Evolutionary conservation across 1,284 basidiomycete genomes (phyloP).

Genomic region (Hypsizygus ulmarius): DNA sequence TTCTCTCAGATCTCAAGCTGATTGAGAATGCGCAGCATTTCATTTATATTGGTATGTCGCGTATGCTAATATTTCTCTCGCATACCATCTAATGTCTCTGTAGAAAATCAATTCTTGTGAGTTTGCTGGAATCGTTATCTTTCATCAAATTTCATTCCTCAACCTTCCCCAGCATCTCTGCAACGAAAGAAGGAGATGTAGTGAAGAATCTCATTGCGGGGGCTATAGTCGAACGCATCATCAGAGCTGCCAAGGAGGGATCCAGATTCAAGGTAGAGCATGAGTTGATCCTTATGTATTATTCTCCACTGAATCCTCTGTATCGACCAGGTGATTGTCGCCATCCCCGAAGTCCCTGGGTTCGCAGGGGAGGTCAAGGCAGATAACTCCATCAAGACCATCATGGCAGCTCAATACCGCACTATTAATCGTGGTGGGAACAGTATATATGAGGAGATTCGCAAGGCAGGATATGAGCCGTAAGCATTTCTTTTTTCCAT

Average conservation of each 20-base stretch:
- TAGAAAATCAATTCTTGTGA: conserved; percentile 94
- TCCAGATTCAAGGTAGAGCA: conserved; percentile 72
- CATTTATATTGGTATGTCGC: conserved; percentile 78
- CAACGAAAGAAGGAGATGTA: conserved; percentile 60
- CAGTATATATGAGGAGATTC: conserved; percentile 83
- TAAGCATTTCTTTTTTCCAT: conserved; percentile 35
- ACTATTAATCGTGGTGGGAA: conserved; percentile 86
- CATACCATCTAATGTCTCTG: neutral
- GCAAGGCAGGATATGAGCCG: conserved; percentile 81
- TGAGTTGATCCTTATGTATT: neutral
- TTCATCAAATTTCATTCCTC: conserved; percentile 1
- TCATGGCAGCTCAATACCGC: conserved; percentile 81
- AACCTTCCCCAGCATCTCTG: conserved; percentile 61
- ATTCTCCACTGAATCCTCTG: neutral
- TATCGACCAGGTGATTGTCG: conserved; percentile 60
- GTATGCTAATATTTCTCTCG: neutral
- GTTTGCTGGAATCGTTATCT: conserved; percentile 24
- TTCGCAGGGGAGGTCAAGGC: conserved; percentile 82
- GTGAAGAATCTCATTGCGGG: conserved; percentile 81
- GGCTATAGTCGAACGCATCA: conserved; percentile 81
- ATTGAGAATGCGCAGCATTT: conserved; percentile 84
- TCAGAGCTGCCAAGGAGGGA: conserved; percentile 69
- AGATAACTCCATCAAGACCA: conserved; percentile 69
- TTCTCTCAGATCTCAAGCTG: conserved; percentile 65
- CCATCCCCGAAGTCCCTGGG: conserved; percentile 82